These are phyloP conservation scores for Botryotinia convoluta DNA, from an alignment of 2,329 filamentous ascomycete species.

Conservation along the genomic window DNA sequence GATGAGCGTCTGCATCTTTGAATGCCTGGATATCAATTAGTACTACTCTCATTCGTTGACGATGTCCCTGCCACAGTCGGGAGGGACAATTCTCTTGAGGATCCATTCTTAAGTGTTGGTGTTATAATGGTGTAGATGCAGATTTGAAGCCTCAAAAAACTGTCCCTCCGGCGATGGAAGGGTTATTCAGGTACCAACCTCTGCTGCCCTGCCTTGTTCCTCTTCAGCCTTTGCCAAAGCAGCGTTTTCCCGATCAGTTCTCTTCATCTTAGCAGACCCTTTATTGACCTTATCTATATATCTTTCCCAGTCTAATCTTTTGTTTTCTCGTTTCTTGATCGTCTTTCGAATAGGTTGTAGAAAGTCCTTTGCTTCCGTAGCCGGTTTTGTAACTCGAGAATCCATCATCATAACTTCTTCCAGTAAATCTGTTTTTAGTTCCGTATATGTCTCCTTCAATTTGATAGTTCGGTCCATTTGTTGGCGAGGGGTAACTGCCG, in stretches of 20 bases:
- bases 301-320: constrained; percentile 77
- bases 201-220: constrained; percentile 63
- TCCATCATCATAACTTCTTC: constrained; percentile 72
- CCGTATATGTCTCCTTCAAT: constrained; percentile 65
- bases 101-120: background rate
- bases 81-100: background rate
- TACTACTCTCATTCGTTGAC: constrained; percentile 21
- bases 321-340: constrained; percentile 82
- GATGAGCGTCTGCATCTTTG: constrained; percentile 68
- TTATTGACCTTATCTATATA: constrained; percentile 69
- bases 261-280: constrained; percentile 66
- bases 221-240: constrained; percentile 68
- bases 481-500: constrained; percentile 58
- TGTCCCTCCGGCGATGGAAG: background rate
- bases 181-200: constrained; percentile 47
- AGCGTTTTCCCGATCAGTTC: constrained; percentile 70
- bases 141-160: background rate
- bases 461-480: constrained; percentile 63
- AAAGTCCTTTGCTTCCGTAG: constrained; percentile 64
- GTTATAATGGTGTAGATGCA: background rate
- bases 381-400: constrained; percentile 64
- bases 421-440: constrained; percentile 68
- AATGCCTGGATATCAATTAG: constrained; percentile 56
- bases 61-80: background rate
- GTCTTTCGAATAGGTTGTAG: constrained; percentile 74